phyloP scores from a whole-genome alignment of 2,329 filamentous ascomycete species.

The Ophidiomyces ophidiicola region DNA sequence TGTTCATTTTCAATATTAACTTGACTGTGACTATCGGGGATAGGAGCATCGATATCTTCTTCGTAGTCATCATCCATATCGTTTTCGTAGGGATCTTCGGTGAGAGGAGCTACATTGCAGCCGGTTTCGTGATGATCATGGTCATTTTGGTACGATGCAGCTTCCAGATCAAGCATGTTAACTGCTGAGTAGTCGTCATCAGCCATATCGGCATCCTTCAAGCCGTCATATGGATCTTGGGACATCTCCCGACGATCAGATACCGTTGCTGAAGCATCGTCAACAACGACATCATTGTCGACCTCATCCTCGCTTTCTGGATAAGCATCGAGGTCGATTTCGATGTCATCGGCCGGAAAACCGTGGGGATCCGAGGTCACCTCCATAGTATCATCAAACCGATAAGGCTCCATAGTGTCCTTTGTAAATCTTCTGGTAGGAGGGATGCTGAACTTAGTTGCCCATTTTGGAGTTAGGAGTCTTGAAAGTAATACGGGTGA shows the following conservation, averaged over 20 bases:
- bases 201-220: conserved; percentile 37
- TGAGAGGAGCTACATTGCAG: not conserved
- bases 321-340: conserved; percentile 47
- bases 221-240: conserved; percentile 22
- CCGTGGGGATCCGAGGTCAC: conserved; percentile 33
- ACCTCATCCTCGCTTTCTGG: conserved; percentile 30
- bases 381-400: conserved; percentile 35
- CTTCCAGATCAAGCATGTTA: conserved; percentile 15
- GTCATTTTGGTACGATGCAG: conserved; percentile 22
- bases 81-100: conserved; percentile 22
- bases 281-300: conserved; percentile 47
- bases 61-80: conserved; percentile 33
- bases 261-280: conserved; percentile 35
- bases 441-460: not conserved
- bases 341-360: conserved; percentile 31
- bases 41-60: conserved; percentile 24
- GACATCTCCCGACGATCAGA: conserved; percentile 25
- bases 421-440: too few relatives aligned
- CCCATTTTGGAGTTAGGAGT: not conserved
- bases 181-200: conserved; percentile 28
- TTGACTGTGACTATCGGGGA: conserved; percentile 15
- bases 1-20: not conserved
- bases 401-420: conserved; percentile 27
- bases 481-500: too few relatives aligned
- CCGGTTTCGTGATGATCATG: conserved; percentile 20